Evolutionary conservation across 2,329 filamentous ascomycete genomes (phyloP).

Genomic region (Trichoderma sp.): DNA sequence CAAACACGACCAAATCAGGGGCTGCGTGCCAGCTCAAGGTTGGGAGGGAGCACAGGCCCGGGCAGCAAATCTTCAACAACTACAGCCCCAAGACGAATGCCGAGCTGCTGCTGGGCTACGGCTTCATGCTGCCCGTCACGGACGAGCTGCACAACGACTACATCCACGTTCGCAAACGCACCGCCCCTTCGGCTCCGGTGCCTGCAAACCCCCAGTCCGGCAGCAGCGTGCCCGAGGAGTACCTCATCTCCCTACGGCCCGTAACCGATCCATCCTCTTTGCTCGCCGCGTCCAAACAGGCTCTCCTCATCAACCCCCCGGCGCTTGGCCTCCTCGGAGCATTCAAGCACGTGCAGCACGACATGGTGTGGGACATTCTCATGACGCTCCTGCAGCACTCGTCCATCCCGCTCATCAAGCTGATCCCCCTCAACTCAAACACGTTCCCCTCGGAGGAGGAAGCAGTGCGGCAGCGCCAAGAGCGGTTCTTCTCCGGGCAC

Average conservation of each 20-base stretch:
- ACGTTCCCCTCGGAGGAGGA: slow-evolving; percentile 32
- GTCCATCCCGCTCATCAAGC: slow-evolving; percentile 33
- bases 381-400: slow-evolving; percentile 44
- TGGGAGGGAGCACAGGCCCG: slow-evolving; percentile 50
- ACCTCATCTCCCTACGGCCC: slow-evolving; percentile 58
- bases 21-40: slow-evolving; percentile 50
- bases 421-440: slow-evolving; percentile 35
- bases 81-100: slow-evolving; percentile 77
- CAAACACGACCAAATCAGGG: slow-evolving; percentile 17
- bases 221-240: slow-evolving; percentile 45
- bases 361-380: slow-evolving; percentile 56
- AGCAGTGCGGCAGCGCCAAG: slow-evolving; percentile 37
- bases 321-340: slow-evolving; percentile 40
- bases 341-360: slow-evolving; percentile 57
- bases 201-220: neutral
- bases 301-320: slow-evolving; percentile 37
- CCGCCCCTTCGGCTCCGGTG: slow-evolving; percentile 24
- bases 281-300: slow-evolving; percentile 48
- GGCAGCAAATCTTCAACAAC: slow-evolving; percentile 68
- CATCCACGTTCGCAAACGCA: slow-evolving; percentile 57
- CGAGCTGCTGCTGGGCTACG: slow-evolving; percentile 67
- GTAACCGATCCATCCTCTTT: slow-evolving; percentile 53
- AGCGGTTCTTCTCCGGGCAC: slow-evolving; percentile 40
- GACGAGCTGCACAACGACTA: slow-evolving; percentile 62
- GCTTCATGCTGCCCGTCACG: slow-evolving; percentile 59